Evolutionary conservation across 495 filamentous ascomycete species (phyloP), one percentile per base, ranked within the genome.

Genomic region (Penicillium daleae): DNA sequence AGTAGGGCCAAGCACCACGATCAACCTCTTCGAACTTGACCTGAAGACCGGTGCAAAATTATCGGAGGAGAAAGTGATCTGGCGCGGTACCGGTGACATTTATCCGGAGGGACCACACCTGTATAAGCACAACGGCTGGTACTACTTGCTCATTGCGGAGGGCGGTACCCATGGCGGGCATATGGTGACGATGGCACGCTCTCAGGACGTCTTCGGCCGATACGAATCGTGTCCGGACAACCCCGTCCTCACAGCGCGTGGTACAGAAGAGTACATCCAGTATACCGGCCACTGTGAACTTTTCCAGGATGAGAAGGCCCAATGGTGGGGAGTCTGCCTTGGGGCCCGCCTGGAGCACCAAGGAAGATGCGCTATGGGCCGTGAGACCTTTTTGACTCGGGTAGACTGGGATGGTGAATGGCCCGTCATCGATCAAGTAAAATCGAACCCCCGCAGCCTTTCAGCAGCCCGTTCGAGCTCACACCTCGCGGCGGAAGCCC

Each of bases 91-190:
- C 9, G 49, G 49, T 1, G 49, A 32, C 49, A 52, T 52, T 5
- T 52, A 52, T 3, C 49, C 49, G 1, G 49, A 52, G 27, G 49
- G 49, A 32, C 49, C 49, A 2, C 49, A 52, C 49, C 60, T 88
- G 19, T 89, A 86, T 66, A 79, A 79, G 60, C 79, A 80, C 52
- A 81, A 85, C 53, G 84, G 79, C 2, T 87, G 80, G 75, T 87
- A 88, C 63, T 89, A 88, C 61, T 72, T 89, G 52, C 70, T 89
- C 63, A 82, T 82, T 21, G 84, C 85, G 0, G 85, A 88, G 76
- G 85, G 83, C 2, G 86, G 85, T 21, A 87, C 85, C 4, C 80
- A 76, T 19, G 51, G 79, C 0, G 63, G 76, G 13, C 86, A 87
- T 65, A 79, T 78, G 76, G 77, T 80, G 31, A 82, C 79, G 0